Conservation (phyloP, 1,284 basidiomycete species). For the Irpex sp. region DNA sequence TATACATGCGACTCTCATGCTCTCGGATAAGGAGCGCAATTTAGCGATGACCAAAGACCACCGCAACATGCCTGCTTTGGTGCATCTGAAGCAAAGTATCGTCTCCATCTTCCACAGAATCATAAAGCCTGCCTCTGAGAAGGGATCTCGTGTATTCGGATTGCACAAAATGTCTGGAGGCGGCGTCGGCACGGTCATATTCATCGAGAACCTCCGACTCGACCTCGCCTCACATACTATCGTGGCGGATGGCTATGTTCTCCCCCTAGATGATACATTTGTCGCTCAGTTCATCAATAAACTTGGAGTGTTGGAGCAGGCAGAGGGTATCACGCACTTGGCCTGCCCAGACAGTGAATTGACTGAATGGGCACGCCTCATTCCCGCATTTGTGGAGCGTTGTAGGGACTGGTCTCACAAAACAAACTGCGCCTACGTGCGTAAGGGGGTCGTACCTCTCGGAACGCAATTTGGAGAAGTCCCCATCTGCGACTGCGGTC, state of each 20-base stretch:
- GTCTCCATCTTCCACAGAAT: not conserved
- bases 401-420: constrained; percentile 52
- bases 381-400: constrained; percentile 47
- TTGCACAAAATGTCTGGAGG: constrained; percentile 25
- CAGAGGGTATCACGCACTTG: constrained; percentile 4
- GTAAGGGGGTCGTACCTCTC: constrained; percentile 28
- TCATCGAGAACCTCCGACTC: constrained; percentile 38
- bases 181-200: constrained; percentile 34
- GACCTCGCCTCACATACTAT: constrained; percentile 44
- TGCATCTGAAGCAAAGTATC: not conserved
- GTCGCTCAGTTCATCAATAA: constrained; percentile 11
- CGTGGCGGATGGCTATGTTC: constrained; percentile 41
- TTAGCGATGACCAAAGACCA: not conserved
- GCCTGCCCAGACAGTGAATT: constrained; percentile 27
- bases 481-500: constrained; percentile 48
- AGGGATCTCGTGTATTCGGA: constrained; percentile 23
- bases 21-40: constrained; percentile 29
- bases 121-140: not conserved
- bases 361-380: constrained; percentile 42
- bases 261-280: constrained; percentile 30
- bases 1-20: constrained; percentile 26
- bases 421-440: constrained; percentile 42
- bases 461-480: constrained; percentile 25
- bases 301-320: constrained; percentile 11
- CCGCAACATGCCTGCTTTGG: not conserved